Conservation (phyloP, 2,329 filamentous ascomycete genomes). For the Aureobasidium vineae region DNA sequence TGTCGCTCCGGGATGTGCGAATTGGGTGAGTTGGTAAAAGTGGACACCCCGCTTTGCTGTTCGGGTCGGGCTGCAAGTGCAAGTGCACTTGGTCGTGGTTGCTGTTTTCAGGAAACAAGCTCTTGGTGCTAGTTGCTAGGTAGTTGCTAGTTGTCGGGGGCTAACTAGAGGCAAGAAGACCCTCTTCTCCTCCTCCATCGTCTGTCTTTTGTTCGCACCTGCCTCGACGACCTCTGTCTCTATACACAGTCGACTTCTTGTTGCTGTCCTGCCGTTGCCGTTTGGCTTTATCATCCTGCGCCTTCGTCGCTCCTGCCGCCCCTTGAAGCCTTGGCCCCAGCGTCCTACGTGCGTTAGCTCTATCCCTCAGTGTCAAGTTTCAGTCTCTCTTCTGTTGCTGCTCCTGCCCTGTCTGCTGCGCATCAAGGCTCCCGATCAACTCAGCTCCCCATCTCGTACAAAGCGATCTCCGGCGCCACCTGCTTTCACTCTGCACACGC, state of each 20-base stretch:
- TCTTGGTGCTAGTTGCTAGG: slow-evolving; percentile 15
- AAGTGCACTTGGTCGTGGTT: neutral
- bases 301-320: slow-evolving; percentile 5
- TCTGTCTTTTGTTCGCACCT: slow-evolving; percentile 1
- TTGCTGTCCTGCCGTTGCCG: neutral
- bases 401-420: slow-evolving; percentile 11
- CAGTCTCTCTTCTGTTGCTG: slow-evolving; percentile 11
- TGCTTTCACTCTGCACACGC: neutral
- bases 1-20: neutral
- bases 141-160: slow-evolving; percentile 1
- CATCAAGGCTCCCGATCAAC: neutral
- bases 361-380: slow-evolving; percentile 14
- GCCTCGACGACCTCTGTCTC: neutral
- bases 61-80: slow-evolving; percentile 17
- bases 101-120: slow-evolving; percentile 17
- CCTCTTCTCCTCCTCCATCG: neutral
- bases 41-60: slow-evolving; percentile 6
- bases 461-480: neutral
- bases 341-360: slow-evolving; percentile 24
- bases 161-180: slow-evolving; percentile 13
- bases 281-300: slow-evolving; percentile 22
- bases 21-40: slow-evolving; percentile 8
- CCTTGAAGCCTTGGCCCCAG: slow-evolving; percentile 10
- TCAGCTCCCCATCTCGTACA: too few relatives aligned
- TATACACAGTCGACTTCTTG: too few relatives aligned